Conservation (phyloP, 1,284 basidiomycete species). For the Boletus hoseneyae region DNA sequence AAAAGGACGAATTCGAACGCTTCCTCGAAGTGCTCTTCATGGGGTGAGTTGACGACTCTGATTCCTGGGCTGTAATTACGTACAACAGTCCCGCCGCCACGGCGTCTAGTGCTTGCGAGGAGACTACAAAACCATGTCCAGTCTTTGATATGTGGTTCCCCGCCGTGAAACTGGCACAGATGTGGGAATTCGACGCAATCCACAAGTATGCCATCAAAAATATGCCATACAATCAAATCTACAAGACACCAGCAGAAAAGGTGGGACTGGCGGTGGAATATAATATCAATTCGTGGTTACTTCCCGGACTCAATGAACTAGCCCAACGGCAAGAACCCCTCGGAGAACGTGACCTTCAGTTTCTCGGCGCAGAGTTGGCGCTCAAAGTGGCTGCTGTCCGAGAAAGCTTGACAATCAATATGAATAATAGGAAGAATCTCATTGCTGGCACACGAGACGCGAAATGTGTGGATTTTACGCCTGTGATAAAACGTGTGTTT, state of each 20-base stretch:
- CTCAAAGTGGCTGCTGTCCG: slow-evolving; percentile 23
- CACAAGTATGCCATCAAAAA: slow-evolving; percentile 8
- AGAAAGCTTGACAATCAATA: slow-evolving; percentile 13
- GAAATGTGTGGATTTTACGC: slow-evolving; percentile 17
- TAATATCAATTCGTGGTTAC: slow-evolving; percentile 19
- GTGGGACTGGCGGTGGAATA: slow-evolving; percentile 21
- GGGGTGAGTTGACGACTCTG: slow-evolving; percentile 5
- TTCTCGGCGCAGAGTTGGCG: slow-evolving; percentile 15
- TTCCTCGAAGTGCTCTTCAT: slow-evolving; percentile 23
- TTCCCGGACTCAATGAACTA: slow-evolving; percentile 22
- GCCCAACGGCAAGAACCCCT: slow-evolving; percentile 20
- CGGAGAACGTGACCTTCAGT: slow-evolving; percentile 12
- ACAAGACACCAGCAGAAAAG: slow-evolving; percentile 18
- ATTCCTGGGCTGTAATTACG: not conserved
- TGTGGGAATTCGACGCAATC: slow-evolving; percentile 22
- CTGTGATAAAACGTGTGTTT: slow-evolving; percentile 12
- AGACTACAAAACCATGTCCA: not conserved
- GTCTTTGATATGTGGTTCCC: slow-evolving; percentile 22
- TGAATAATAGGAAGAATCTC: not conserved
- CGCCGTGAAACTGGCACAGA: slow-evolving; percentile 21
- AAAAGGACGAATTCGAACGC: slow-evolving; percentile 19
- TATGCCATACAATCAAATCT: slow-evolving; percentile 13
- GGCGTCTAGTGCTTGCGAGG: slow-evolving; percentile 1
- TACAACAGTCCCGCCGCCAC: too few species aligned
- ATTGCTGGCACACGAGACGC: slow-evolving; percentile 6